phyloP scores from a whole-genome alignment of 2,329 filamentous ascomycete species.

The Colletotrichum tamarilloi region DNA sequence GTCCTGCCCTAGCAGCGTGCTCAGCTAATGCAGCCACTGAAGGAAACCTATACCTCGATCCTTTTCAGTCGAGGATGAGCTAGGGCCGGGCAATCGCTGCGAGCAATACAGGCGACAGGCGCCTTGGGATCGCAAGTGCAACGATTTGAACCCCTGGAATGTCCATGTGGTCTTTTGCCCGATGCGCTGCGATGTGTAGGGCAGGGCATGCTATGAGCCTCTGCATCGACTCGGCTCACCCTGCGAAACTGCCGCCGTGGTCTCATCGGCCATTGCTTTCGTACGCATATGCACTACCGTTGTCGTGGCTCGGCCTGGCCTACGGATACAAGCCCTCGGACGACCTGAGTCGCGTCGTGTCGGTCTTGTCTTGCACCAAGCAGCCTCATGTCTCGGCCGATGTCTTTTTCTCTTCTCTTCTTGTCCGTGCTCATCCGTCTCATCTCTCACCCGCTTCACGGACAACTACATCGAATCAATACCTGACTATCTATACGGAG shows the following conservation, averaged over 20 bases:
- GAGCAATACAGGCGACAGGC: conserved; percentile 2
- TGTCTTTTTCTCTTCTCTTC: conserved; percentile 2
- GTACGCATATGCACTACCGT: conserved; percentile 25
- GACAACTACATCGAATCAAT: neutral
- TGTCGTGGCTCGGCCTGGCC: conserved; percentile 20
- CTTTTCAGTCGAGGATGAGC: neutral
- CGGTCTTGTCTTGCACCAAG: conserved; percentile 15
- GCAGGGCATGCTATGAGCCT: conserved; percentile 26
- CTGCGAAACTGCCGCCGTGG: neutral
- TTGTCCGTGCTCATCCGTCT: conserved; percentile 6
- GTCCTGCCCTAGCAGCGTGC: neutral
- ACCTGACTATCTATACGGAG: neutral
- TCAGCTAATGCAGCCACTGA: conserved; percentile 27
- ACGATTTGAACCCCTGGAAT: conserved; percentile 28
- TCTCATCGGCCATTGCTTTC: conserved; percentile 13
- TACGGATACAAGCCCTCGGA: conserved; percentile 5
- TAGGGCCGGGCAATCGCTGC: conserved; percentile 1
- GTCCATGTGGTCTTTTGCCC: conserved; percentile 24
- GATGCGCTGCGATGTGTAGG: conserved; percentile 10
- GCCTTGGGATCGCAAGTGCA: conserved; percentile 13
- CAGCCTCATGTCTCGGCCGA: conserved; percentile 23
- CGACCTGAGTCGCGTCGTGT: conserved; percentile 26
- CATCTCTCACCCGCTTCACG: neutral
- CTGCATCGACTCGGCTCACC: conserved; percentile 5
- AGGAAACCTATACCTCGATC: neutral